phyloP scores from a whole-genome alignment of 2,329 filamentous ascomycete species.

The Colletotrichum sp. region DNA sequence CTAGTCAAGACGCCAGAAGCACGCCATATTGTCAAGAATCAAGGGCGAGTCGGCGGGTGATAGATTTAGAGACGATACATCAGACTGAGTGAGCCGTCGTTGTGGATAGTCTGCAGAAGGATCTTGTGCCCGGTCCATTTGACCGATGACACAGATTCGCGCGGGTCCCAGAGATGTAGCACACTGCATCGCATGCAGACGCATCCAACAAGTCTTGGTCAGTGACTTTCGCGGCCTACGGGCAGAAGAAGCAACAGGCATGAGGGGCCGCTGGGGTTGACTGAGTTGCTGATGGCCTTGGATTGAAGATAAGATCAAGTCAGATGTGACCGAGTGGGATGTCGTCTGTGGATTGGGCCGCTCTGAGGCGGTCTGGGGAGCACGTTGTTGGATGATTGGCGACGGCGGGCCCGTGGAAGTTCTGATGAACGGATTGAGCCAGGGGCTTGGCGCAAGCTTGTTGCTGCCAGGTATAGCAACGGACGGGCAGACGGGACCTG shows the following conservation, averaged over 20 bases:
- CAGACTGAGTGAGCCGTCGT: not conserved
- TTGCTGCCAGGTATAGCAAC: not conserved
- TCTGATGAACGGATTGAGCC: not conserved
- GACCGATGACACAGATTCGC: not conserved
- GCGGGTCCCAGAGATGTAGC: not conserved
- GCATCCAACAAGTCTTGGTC: not conserved
- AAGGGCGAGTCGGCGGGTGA: not conserved
- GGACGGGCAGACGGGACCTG: conserved; percentile 1
- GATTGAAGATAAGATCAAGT: not conserved
- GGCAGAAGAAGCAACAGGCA: not conserved
- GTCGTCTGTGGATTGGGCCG: conserved; percentile 2
- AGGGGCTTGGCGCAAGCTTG: conserved; percentile 13
- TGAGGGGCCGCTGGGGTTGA: not conserved
- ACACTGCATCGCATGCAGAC: not conserved
- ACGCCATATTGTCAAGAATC: not conserved
- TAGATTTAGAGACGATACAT: not conserved
- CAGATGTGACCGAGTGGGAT: not conserved
- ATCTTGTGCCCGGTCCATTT: not conserved
- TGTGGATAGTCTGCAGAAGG: not conserved
- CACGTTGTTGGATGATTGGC: conserved; percentile 25
- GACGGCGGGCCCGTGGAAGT: not conserved
- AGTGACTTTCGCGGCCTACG: not conserved
- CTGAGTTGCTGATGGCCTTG: not conserved
- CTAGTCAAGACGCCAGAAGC: not conserved
- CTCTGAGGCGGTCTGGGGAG: conserved; percentile 17